Conservation (phyloP, 768 basidiomycete species). For the Trametes elegans region DNA sequence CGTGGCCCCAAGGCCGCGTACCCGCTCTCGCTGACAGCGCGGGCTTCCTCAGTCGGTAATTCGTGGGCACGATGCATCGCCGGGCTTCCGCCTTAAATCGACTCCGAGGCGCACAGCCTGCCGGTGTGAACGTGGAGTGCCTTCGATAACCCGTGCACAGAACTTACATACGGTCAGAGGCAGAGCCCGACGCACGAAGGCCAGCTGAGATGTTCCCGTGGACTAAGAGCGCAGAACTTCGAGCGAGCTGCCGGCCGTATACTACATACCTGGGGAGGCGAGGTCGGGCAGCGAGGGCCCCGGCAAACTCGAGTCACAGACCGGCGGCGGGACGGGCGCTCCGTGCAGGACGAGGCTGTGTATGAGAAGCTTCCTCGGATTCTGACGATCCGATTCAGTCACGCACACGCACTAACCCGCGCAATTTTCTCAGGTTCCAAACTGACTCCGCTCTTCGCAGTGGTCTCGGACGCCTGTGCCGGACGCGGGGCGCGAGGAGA, state of each 20-base stretch:
- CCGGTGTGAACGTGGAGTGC: conserved; percentile 1
- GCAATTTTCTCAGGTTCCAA: neutral
- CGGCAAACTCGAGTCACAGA: neutral
- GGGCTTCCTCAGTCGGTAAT: neutral
- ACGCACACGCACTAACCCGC: neutral
- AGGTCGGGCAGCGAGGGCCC: neutral
- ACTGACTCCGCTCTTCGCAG: neutral
- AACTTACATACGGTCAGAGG: neutral
- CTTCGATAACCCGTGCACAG: neutral
- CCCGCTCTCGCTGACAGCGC: neutral
- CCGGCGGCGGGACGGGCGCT: neutral
- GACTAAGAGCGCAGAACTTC: no score
- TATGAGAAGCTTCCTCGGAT: conserved; percentile 8
- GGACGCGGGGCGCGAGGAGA: neutral
- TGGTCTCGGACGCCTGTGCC: neutral
- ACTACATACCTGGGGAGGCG: neutral
- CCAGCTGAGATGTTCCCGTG: no score
- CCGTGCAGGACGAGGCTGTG: conserved; percentile 12
- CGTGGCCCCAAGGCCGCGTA: neutral
- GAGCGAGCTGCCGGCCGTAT: neutral
- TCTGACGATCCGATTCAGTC: conserved; percentile 12
- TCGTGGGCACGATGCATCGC: neutral
- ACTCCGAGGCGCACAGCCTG: conserved; percentile 2
- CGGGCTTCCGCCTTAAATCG: neutral
- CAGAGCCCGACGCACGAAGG: neutral